These are phyloP conservation scores for Claviceps maximensis DNA, from an alignment of 2,329 filamentous ascomycete species.

Conservation along the genomic window DNA sequence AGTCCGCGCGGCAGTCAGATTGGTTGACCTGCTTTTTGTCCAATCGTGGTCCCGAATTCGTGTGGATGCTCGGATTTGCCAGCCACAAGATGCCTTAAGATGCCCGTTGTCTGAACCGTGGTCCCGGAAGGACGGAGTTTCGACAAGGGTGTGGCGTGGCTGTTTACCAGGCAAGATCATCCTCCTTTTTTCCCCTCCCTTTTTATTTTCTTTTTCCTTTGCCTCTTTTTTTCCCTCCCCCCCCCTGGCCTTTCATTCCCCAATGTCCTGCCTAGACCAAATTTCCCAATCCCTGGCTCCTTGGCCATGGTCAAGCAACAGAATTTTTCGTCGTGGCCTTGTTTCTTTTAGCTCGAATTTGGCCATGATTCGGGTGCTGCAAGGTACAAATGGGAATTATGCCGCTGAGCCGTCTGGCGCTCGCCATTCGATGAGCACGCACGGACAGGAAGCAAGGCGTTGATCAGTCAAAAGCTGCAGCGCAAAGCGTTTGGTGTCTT, in stretches of 20 bases:
- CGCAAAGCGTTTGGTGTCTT: neutral
- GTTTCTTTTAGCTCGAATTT: conserved; percentile 2
- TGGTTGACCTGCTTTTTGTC: neutral
- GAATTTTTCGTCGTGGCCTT: conserved; percentile 2
- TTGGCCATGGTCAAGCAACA: neutral
- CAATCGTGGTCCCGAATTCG: neutral
- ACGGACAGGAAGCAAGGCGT: conserved; percentile 1
- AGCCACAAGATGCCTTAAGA: neutral
- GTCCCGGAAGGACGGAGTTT: conserved; percentile 4
- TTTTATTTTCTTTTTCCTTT: neutral
- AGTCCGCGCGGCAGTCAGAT: neutral
- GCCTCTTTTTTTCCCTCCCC: neutral
- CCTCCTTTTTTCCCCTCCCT: neutral
- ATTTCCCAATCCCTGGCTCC: conserved; percentile 6
- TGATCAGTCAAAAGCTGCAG: conserved; percentile 1
- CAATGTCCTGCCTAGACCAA: conserved; percentile 5
- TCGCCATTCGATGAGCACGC: neutral
- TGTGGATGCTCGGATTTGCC: neutral
- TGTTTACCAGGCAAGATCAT: neutral
- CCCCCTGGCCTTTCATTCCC: conserved; percentile 1
- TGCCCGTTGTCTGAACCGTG: conserved; percentile 1
- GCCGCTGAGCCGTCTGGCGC: neutral
- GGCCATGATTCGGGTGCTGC: neutral
- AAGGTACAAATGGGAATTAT: conserved; percentile 1
- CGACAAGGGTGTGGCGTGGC: conserved; percentile 5